Evolutionary conservation across 129 eudicot species (phyloP), one percentile per base, ranked within the genome.

Genomic region (Helichrysum umbraculigerum): DNA sequence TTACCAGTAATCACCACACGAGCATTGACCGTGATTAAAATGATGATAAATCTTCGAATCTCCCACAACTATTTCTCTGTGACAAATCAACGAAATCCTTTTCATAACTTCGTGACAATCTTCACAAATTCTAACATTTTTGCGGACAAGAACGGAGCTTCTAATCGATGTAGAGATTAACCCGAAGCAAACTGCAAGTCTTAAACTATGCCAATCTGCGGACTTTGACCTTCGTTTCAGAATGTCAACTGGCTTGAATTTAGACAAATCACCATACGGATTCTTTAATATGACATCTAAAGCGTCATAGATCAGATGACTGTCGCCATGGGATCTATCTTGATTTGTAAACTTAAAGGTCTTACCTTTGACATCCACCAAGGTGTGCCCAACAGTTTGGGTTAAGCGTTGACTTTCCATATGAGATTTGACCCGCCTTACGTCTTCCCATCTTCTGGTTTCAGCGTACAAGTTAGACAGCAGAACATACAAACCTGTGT

Each of bases 1-100:
- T 85, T 74, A 90, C 98, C 98, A 92, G 60, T 90, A 92, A 87
- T 86, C 94, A 54, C 85, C 76, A 73, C 96, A 92, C 0, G 92
- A 89, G 70, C 98, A 92, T 9, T 61, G 50, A 10, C 96, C 94
- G 8, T 83, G 52, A 74, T 66, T 84, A 57, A 92, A 90, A 80
- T 85, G 96, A 71, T 92, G 98, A 86, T 79, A 88, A 19, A 90
- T 86, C 85, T 92, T 92, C 6, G 90, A 72, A 81, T 92, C 98
- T 66, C 96, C 98, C 11, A 92, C 90, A n/a, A 87, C 75, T 41
- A 92, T 87, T 75, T 89, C 93, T 63, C 98, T 82, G 6, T 70
- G 76, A 37, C 86, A 81, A 19, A 74, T 39, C 65, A 72, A 35
- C 20, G 96, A 89, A 6, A 92, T 86, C 78, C 77, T 86, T 76